phyloP scores from a whole-genome alignment of 1,284 basidiomycete species.

The Spongispora temasekensis region DNA sequence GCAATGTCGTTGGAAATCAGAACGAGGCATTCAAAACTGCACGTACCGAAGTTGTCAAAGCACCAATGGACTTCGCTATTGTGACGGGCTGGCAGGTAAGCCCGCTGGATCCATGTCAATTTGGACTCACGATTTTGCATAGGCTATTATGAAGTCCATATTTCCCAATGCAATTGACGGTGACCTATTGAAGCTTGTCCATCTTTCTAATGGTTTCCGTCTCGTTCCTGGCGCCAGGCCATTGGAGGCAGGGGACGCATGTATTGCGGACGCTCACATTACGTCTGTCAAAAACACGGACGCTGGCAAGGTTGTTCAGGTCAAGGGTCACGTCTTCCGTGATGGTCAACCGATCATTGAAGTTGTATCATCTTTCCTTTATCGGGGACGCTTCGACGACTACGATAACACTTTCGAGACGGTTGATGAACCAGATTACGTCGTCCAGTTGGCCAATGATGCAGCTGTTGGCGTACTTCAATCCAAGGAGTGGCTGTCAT shows the following conservation, averaged over 20 bases:
- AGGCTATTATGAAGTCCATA: conserved; percentile 97
- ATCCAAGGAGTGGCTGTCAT: conserved; percentile 98
- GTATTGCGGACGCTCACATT: conserved; percentile 88
- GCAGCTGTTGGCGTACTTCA: conserved; percentile 88
- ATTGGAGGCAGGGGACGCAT: conserved; percentile 85
- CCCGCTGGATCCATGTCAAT: conserved; percentile 16
- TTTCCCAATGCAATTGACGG: conserved; percentile 93
- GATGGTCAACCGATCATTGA: conserved; percentile 84
- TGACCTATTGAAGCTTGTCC: conserved; percentile 93
- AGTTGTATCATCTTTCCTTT: conserved; percentile 94
- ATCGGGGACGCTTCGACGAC: conserved; percentile 93
- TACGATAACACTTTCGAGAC: conserved; percentile 96
- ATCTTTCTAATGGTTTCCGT: conserved; percentile 95
- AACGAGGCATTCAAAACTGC: conserved; percentile 86
- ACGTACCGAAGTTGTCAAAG: conserved; percentile 70
- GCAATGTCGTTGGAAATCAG: conserved; percentile 91
- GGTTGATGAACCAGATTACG: conserved; percentile 85
- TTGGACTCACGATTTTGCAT: conserved; percentile 13
- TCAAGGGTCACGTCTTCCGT: conserved; percentile 84
- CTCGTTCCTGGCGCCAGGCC: conserved; percentile 78
- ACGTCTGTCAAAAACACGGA: conserved; percentile 90
- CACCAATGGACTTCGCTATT: conserved; percentile 99
- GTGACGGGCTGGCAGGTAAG: conserved; percentile 95
- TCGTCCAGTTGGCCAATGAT: conserved; percentile 75
- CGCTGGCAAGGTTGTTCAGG: conserved; percentile 92